Evolutionary conservation across 2,329 filamentous ascomycete species (phyloP).

Genomic region (Trichoderma afroharzianum): DNA sequence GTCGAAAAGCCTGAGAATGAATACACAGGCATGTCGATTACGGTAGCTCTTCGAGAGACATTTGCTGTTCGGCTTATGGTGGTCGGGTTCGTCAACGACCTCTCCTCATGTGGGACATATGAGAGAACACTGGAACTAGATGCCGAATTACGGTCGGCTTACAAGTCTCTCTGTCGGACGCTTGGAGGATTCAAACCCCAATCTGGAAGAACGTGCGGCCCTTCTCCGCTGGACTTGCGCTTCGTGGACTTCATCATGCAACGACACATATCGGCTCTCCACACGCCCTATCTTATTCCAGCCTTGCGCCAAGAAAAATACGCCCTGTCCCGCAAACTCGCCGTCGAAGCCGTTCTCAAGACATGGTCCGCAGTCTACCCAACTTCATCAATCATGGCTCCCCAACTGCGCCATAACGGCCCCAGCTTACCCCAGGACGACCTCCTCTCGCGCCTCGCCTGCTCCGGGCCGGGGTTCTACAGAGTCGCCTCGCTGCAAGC

Average conservation of each 20-base stretch:
- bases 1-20: slow-evolving; percentile 31
- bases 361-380: slow-evolving; percentile 41
- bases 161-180: slow-evolving; percentile 37
- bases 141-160: slow-evolving; percentile 38
- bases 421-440: slow-evolving; percentile 20
- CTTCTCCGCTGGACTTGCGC: slow-evolving; percentile 39
- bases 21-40: slow-evolving; percentile 40
- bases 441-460: slow-evolving; percentile 36
- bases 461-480: slow-evolving; percentile 41
- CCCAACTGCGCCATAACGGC: not conserved
- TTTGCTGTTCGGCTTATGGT: slow-evolving; percentile 43
- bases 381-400: slow-evolving; percentile 3
- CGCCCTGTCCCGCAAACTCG: slow-evolving; percentile 48
- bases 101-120: slow-evolving; percentile 37
- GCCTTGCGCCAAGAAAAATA: slow-evolving; percentile 42
- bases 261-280: slow-evolving; percentile 53
- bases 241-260: slow-evolving; percentile 50
- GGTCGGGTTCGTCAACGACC: slow-evolving; percentile 41
- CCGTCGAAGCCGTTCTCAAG: slow-evolving; percentile 46
- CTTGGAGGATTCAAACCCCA: slow-evolving; percentile 27
- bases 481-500: slow-evolving; percentile 33
- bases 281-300: slow-evolving; percentile 48
- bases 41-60: slow-evolving; percentile 40
- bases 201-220: slow-evolving; percentile 22
- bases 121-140: slow-evolving; percentile 44